A percentile compares a stretch with the other conserved stretches of the same genome.
phyloP scores from a whole-genome alignment of 176 grass and related monocot genomes.

The Secale cereale region DNA sequence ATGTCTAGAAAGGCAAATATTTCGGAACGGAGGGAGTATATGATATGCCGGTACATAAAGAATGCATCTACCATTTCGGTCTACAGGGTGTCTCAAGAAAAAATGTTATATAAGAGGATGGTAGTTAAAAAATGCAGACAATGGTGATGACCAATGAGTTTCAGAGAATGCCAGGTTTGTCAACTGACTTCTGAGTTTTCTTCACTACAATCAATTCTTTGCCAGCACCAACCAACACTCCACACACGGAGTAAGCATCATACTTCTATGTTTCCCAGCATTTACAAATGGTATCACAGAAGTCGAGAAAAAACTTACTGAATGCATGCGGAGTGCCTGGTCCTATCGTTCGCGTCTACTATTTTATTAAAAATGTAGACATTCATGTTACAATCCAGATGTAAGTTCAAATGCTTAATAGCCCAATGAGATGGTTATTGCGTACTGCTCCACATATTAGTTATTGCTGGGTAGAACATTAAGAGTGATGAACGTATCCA shows the following conservation, averaged over 20 bases:
- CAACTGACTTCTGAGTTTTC: slow-evolving; percentile 13
- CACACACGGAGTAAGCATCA: neutral
- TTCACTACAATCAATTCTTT: slow-evolving; percentile 2
- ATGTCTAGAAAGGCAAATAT: no score
- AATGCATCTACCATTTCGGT: neutral
- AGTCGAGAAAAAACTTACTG: neutral
- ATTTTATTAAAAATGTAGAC: neutral
- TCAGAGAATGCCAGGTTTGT: neutral
- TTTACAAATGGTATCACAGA: no score
- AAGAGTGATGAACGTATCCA: neutral
- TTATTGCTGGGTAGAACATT: neutral
- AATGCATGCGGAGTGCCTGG: neutral
- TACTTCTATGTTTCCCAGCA: neutral
- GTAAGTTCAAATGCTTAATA: neutral
- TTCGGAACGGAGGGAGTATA: no score
- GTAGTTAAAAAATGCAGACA: neutral
- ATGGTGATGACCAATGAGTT: neutral
- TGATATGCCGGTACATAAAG: neutral
- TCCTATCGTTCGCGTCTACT: neutral
- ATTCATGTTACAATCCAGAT: slow-evolving; percentile 18
- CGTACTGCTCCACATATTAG: neutral
- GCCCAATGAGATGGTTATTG: neutral
- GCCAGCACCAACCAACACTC: neutral
- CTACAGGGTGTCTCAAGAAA: neutral
- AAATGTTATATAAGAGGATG: neutral